A percentile compares a stretch with the other conserved stretches of the same genome.
These are phyloP conservation scores for Diaporthe batatas DNA, from an alignment of 2,329 filamentous ascomycete species.

Conservation along the genomic window DNA sequence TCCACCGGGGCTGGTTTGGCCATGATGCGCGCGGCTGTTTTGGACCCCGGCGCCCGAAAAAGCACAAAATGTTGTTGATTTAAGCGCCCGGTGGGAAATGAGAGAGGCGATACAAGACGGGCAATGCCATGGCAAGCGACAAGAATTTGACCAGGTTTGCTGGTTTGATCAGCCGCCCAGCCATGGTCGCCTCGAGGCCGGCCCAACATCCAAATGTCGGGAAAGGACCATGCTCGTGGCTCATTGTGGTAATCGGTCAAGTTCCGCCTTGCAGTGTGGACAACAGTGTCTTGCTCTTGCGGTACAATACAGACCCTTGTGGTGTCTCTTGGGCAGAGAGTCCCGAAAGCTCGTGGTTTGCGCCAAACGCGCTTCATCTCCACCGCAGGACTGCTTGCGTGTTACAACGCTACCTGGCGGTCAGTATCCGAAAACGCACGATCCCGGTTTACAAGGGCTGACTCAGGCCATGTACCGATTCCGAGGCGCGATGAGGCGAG, in stretches of 20 bases:
- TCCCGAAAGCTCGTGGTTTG: neutral
- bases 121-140: conserved; percentile 18
- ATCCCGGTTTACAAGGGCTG: conserved; percentile 25
- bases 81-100: conserved; percentile 30
- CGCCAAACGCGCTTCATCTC: conserved; percentile 36
- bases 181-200: conserved; percentile 30
- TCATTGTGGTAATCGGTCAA: conserved; percentile 5
- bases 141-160: conserved; percentile 7
- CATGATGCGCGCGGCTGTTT: conserved; percentile 36
- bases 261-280: conserved; percentile 17
- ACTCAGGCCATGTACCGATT: conserved; percentile 6
- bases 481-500: conserved; percentile 22
- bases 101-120: neutral
- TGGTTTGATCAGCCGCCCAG: conserved; percentile 35
- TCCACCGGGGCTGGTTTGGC: conserved; percentile 4
- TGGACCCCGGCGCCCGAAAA: conserved; percentile 7
- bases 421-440: conserved; percentile 28
- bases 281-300: neutral
- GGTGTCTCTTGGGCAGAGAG: neutral
- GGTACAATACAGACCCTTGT: neutral
- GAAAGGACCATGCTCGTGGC: neutral
- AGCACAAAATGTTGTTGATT: conserved; percentile 25
- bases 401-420: conserved; percentile 9
- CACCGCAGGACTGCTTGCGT: neutral
- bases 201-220: conserved; percentile 7